A percentile compares a stretch with the other conserved stretches of the same genome.
Evolutionary conservation across 2,329 filamentous ascomycete species (phyloP).

Genomic region (Penicillium sp.): DNA sequence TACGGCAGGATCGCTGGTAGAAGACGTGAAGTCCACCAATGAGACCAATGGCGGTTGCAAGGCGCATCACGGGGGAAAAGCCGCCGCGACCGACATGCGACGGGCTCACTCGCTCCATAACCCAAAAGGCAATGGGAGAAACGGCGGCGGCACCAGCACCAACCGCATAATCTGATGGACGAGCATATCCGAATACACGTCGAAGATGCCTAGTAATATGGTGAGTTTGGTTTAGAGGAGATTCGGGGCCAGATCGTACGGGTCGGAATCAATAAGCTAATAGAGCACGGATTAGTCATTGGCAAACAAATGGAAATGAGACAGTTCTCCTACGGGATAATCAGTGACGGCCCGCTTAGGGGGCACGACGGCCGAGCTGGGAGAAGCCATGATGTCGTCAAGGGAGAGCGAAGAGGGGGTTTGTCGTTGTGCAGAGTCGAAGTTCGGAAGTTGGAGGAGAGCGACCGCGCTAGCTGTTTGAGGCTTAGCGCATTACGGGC

Average conservation of each 20-base stretch:
- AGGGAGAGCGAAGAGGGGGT: constrained; percentile 5
- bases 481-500: constrained; percentile 13
- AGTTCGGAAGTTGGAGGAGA: constrained; percentile 30
- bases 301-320: background rate
- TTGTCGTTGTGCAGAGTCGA: constrained; percentile 24
- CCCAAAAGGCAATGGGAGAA: constrained; percentile 69
- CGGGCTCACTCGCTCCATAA: constrained; percentile 81
- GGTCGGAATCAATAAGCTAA: constrained; percentile 98
- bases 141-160: constrained; percentile 67
- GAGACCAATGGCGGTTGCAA: constrained; percentile 69
- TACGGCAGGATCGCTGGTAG: constrained; percentile 81
- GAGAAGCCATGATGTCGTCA: constrained; percentile 35
- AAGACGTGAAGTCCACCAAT: constrained; percentile 79
- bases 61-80: constrained; percentile 78
- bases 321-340: constrained; percentile 73
- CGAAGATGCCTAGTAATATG: constrained; percentile 70
- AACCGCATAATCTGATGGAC: constrained; percentile 75
- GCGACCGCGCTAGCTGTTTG: constrained; percentile 22
- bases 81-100: constrained; percentile 80
- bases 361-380: constrained; percentile 56
- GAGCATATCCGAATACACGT: constrained; percentile 83
- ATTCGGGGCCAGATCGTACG: constrained; percentile 60
- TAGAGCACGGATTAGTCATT: constrained; percentile 23
- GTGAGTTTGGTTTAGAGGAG: constrained; percentile 30
- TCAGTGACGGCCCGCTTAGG: constrained; percentile 78